Percentiles rank a stretch among this genome's conserved stretches.
phyloP scores from a whole-genome alignment of 805 yeast genomes.

The Naumovozyma baii region DNA sequence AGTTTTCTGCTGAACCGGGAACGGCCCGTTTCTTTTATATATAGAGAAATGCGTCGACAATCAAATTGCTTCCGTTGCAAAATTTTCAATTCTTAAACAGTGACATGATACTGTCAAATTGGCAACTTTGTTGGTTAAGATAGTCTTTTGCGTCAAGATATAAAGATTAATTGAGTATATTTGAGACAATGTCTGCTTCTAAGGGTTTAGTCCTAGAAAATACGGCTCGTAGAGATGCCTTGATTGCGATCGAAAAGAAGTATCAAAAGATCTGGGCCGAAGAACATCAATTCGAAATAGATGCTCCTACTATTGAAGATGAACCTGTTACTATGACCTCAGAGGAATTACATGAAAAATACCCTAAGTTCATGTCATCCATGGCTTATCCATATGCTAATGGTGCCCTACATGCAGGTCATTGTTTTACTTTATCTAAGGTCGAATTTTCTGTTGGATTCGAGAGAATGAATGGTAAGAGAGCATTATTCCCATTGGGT shows the following conservation, averaged over 20 bases:
- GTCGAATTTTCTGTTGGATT: constrained; percentile 87
- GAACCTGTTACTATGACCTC: constrained; percentile 41
- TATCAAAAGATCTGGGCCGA: constrained; percentile 84
- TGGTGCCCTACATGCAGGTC: constrained; percentile 97
- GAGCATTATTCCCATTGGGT: constrained; percentile 90
- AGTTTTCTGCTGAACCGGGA: neutral
- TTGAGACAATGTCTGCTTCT: constrained; percentile 17
- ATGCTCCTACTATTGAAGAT: constrained; percentile 76
- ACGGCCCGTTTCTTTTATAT: neutral
- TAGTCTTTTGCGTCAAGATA: too few species aligned
- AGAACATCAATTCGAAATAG: constrained; percentile 73
- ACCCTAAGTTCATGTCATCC: constrained; percentile 82
- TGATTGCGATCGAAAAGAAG: constrained; percentile 78
- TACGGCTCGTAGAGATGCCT: constrained; percentile 91
- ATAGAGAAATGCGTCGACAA: neutral
- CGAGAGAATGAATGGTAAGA: constrained; percentile 88
- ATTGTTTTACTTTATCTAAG: constrained; percentile 88
- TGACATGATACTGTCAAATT: too few species aligned
- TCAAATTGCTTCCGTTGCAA: neutral
- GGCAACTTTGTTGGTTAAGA: too few species aligned
- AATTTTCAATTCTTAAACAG: too few species aligned
- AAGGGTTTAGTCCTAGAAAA: constrained; percentile 36
- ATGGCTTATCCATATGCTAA: constrained; percentile 99
- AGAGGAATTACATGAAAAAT: constrained; percentile 64
- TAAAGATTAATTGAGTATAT: neutral